Base-by-base conservation (phyloP, 2,329 filamentous ascomycete species). In the Fulvia fulva region DNA sequence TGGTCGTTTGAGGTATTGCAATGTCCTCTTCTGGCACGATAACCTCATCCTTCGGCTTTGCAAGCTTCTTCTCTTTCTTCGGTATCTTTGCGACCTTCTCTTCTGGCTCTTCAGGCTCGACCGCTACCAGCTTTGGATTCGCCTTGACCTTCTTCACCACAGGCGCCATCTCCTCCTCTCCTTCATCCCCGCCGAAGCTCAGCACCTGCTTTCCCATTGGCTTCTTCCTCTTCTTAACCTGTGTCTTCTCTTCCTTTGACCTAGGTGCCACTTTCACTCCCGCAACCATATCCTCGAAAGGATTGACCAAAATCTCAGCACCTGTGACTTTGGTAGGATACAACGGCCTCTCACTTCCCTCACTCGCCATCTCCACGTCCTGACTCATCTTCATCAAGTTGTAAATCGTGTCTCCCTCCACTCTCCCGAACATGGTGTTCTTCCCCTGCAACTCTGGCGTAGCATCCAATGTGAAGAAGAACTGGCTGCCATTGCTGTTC, bases 321-420 rank as follows among this genome's bases (percentile, higher is more conserved):
- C 81, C 78, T 3, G 84, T 86, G 58, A 99, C 87, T 73, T 87
- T 91, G 34, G 91, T 84, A 0, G 93, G 88, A 73, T 96, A 99
- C 51, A 95, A 75, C 1, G 93, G 93, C 61, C 91, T 82, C 63
- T 97, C 93, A 6, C 84, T 87, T 16, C 86, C 87, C 55, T 90
- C 87, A 12, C 56, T 63, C 59, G 76, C 78, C 22, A 87, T 84
- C 19, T 95, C 78, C 70, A 97, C 94, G 0, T 84, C 85, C 71
- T 97, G 92, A 21, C 89, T 91, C 81, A 97, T 96, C 75, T 92
- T 95, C 70, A 92, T 87, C 69, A 99, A 74, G 73, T 97, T 97
- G 77, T 95, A 99, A 56, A 99, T 94, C 16, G 93, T 97, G 64
- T 97, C 91, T 26, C 93, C 94, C 34, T 89, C 91, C 46, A 99